A percentile compares a stretch with the other conserved stretches of the same genome.
Evolutionary conservation across 257 asterid species (phyloP).

Genomic region (Penstemon newberryi): DNA sequence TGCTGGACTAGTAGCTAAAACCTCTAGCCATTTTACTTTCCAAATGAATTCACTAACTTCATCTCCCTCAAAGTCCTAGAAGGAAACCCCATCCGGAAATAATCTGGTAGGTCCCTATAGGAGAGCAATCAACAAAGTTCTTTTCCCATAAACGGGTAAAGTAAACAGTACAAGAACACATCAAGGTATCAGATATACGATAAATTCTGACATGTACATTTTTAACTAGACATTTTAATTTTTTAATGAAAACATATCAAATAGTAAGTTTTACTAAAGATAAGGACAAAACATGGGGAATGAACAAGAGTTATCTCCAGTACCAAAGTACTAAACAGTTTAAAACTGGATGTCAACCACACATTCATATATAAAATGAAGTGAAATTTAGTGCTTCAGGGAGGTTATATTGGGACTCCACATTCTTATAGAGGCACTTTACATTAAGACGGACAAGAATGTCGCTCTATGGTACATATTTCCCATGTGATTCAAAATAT

Average conservation of each 20-base stretch:
- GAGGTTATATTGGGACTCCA: too few species aligned
- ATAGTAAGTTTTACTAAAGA: neutral
- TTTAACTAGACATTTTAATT: too few species aligned
- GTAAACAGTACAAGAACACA: neutral
- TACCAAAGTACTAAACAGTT: neutral
- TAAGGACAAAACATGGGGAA: slow-evolving; percentile 13
- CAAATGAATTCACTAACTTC: slow-evolving; percentile 13
- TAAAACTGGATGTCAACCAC: neutral
- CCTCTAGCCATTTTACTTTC: slow-evolving; percentile 20
- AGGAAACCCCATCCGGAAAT: slow-evolving; percentile 22
- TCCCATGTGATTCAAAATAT: too few species aligned
- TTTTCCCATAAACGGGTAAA: slow-evolving; percentile 2
- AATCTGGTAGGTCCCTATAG: slow-evolving; percentile 2
- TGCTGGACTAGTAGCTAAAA: slow-evolving; percentile 3
- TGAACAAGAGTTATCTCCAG: slow-evolving; percentile 11
- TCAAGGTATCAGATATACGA: too few species aligned
- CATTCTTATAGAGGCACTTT: too few species aligned
- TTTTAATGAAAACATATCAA: too few species aligned
- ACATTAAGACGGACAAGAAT: too few species aligned
- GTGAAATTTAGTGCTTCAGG: too few species aligned
- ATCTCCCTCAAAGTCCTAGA: slow-evolving; percentile 24
- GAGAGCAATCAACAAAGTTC: neutral
- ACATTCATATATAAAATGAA: neutral
- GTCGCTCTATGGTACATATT: too few species aligned
- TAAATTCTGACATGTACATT: too few species aligned